Base-by-base conservation (phyloP, 2,329 filamentous ascomycete genomes). In the Myriangium duriaei region DNA sequence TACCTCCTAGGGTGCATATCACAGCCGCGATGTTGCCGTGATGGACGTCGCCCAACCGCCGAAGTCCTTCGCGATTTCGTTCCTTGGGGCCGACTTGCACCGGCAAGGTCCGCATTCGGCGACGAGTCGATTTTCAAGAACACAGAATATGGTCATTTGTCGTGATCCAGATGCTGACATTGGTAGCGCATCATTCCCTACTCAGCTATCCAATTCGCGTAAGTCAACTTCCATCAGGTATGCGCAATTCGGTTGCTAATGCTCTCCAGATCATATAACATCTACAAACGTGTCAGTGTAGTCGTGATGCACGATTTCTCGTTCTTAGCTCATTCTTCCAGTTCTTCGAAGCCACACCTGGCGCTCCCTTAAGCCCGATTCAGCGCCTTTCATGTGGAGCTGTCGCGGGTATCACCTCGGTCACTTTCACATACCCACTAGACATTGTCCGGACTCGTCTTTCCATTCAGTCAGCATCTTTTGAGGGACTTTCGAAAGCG, bases 401-500 rank as follows among this genome's bases (percentile, higher is more conserved):
- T 30, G 65, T 85, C 39, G 91, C 91, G 14, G 91, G 91, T 43
- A 84, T 98, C 52, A 98, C 91, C 2, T 98, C 91, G 9, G 91
- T 98, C 42, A 81, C 84, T 42, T 79, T 82, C 54, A 98, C 91
- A 35, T 98, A 98, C 58, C 91, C 91, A 11, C 79, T 98, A 48
- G 91, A 98, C 56, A 98, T 98, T 53, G 88, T 96, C 43, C 83
- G 91, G 44, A 98, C 91, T 14, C 79, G 91, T 29, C 68, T 98
- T 34, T 96, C 88, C 5, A 95, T 98, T 38, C 91, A 98, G 59
- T 87, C 86, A 3, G 91, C 91, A n/a, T 95, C 88, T 4, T 96
- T 98, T 58, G 74, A 80, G 15, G 79, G 75, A 43, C 70, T 96
- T 11, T 73, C 76, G 37, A 61, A 68, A 36, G 71, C 67, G 52